Evolutionary conservation across 2,329 filamentous ascomycete genomes (phyloP), one percentile per base, ranked within the genome.

Genomic region (Xylariaceae sp.): DNA sequence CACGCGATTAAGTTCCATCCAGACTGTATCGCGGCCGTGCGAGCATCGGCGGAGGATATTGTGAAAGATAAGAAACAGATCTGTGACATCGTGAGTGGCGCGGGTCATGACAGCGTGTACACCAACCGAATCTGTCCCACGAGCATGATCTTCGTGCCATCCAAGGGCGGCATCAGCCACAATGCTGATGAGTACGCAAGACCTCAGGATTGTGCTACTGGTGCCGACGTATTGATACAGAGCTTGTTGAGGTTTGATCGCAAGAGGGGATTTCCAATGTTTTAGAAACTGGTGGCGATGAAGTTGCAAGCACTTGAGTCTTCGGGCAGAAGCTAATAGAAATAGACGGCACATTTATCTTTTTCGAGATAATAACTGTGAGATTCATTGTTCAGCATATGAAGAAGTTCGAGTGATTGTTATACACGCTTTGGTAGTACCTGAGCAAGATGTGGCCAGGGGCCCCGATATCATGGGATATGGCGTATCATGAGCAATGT

Each of bases 81-180:
- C 54, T 66, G 74, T 4, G 71, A 73, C 10, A 73, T 78, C 66
- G 73, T 70, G n/a, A 77, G 75, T 54, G 76, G 76, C 4, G 75
- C 75, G 0, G 77, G 77, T 1, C 77, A 76, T 44, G 77, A 76
- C 64, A 85, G 80, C 64, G 84, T 87, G 4, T 84, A 85, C 62
- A 80, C 84, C 4, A 84, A 79, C 50, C 78, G 80, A 63, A 75
- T 76, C 44, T 83, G 81, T 50, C 85, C 85, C 13, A 86, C 84
- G 1, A 81, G 82, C 49, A 88, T 88, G 85, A 84, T 88, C 34
- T 88, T 88, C 65, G 81, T 87, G 15, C 84, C 84, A 3, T 87
- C 83, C 63, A 80, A 77, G 67, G 80, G 85, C 65, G 85, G 85
- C 1, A 73, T 88, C 17, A 86, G 82, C 66, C 85, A 88, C 68